Percentiles rank a stretch among this genome's conserved stretches.
These are phyloP conservation scores for Cyclotella atomus DNA, from an alignment of 108 stramenopile species.

Conservation along the genomic window DNA sequence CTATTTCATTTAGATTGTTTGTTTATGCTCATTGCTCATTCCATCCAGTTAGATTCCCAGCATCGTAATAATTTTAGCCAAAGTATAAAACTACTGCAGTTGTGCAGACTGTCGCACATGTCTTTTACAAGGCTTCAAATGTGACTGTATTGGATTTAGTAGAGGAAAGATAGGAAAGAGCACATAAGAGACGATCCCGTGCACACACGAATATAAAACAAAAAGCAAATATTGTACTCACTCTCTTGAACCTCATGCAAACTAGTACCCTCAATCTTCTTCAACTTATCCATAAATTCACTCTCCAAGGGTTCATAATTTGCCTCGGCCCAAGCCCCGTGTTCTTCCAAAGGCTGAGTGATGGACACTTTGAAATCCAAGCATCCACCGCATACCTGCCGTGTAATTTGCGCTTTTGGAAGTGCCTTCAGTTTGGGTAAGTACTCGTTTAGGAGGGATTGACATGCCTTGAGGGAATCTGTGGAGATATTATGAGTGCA, in stretches of 20 bases:
- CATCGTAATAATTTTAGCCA: no score
- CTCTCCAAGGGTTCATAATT: constrained; percentile 60
- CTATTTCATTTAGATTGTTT: no score
- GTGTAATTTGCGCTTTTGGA: constrained; percentile 64
- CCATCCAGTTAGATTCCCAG: no score
- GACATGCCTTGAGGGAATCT: constrained; percentile 65
- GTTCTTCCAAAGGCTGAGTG: constrained; percentile 45
- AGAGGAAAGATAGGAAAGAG: background rate
- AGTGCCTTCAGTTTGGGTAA: constrained; percentile 62
- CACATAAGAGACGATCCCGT: background rate
- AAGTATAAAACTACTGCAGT: no score
- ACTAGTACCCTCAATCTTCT: constrained; percentile 57
- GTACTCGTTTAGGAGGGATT: constrained; percentile 61
- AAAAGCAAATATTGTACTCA: constrained; percentile 9
- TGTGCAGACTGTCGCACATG: no score
- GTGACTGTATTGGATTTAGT: no score
- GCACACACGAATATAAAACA: background rate
- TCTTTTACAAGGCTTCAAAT: constrained; percentile 34
- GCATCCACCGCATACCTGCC: constrained; percentile 85
- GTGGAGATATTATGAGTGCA: background rate
- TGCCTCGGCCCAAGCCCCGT: constrained; percentile 53
- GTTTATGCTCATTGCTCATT: no score
- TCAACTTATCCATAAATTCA: constrained; percentile 62
- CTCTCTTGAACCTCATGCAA: constrained; percentile 66
- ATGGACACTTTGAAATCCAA: constrained; percentile 71